Conservation (phyloP, 768 basidiomycete genomes). For the Tricholoma matsutake region DNA sequence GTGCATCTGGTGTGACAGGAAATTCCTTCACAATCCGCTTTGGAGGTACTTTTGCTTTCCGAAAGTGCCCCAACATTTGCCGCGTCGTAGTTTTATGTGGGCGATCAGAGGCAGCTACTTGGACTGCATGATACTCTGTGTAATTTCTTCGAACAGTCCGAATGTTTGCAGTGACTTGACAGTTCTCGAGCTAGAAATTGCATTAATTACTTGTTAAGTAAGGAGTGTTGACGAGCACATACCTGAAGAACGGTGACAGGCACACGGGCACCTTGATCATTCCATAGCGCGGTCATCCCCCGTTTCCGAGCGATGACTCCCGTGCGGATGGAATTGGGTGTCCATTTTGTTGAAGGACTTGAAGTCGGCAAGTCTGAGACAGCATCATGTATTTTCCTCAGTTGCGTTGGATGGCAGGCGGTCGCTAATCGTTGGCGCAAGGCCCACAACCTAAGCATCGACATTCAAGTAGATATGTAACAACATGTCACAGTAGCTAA, state of each 20-base stretch:
- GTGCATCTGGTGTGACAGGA: slow-evolving; percentile 82
- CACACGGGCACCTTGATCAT: slow-evolving; percentile 79
- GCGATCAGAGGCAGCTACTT: slow-evolving; percentile 82
- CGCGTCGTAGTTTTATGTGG: slow-evolving; percentile 67
- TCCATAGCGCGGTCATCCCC: slow-evolving; percentile 95
- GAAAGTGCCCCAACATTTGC: slow-evolving; percentile 89
- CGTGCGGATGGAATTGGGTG: slow-evolving; percentile 79
- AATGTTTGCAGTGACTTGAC: slow-evolving; percentile 84
- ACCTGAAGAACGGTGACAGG: slow-evolving; percentile 97
- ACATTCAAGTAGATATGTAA: not conserved
- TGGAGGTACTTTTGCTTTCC: slow-evolving; percentile 73
- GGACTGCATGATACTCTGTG: slow-evolving; percentile 86
- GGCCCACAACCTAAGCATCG: slow-evolving; percentile 55
- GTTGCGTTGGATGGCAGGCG: slow-evolving; percentile 29
- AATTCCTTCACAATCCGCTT: slow-evolving; percentile 90
- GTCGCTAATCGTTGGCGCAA: slow-evolving; percentile 35
- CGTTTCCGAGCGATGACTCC: slow-evolving; percentile 93
- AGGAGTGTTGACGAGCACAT: slow-evolving; percentile 13
- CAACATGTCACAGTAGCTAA: not conserved
- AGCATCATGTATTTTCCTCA: slow-evolving; percentile 13
- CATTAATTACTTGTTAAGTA: not conserved
- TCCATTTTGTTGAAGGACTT: slow-evolving; percentile 58
- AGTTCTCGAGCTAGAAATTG: slow-evolving; percentile 67
- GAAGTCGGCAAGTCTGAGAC: slow-evolving; percentile 29
- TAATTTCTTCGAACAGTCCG: slow-evolving; percentile 59